Evolutionary conservation across 805 yeast species (phyloP), one percentile per base, ranked within the genome.

Genomic region (Trichomonascus vanleenenianus): DNA sequence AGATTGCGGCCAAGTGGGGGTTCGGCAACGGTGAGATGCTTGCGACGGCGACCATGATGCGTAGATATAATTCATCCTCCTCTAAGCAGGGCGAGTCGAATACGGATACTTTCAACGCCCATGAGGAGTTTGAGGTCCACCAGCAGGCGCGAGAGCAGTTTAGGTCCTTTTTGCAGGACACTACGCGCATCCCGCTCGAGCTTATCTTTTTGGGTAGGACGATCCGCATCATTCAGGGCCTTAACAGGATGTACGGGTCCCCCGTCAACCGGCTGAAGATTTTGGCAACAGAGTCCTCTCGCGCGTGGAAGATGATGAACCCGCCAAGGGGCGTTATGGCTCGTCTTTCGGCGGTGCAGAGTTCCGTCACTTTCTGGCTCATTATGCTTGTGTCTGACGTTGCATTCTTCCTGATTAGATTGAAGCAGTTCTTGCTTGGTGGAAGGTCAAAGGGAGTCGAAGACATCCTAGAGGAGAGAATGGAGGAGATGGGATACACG

Each of bases 261-360:
- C 91, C 89, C 0, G 81, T 83, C n/a, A 84, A 84, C 59, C 69
- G 93, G 47, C 64, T 84, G 52, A 79, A 78, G 47, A 57, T 81
- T 25, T 66, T 84, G 44, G 84, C 85, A 0, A 62, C 67, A 12
- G 79, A 76, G 54, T 85, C 86, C 0, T 52, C 64, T 22, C 30
- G 40, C 3, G 45, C 53, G 7, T 39, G 47, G 27, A 32, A 35
- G 20, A 18, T 9, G 39, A 8, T 30, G 14, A 12, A 33, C 8
- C n/a, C 19, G 15, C 18, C 49, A 12, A 9, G 32, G 5, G 19
- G 41, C 20, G 20, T 34, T 3, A 6, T 34, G n/a, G 47, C 43
- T 9, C 19, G 27, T 9, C 14, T 45, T 22, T 12, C 30, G 2
- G 48, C 34, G 6, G 46, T 49, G 50, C n/a, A 40, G 30, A 41